A percentile compares a stretch with the other conserved stretches of the same genome.
Evolutionary conservation across 495 filamentous ascomycete genomes (phyloP).

Genomic region (Penicillium canescens): DNA sequence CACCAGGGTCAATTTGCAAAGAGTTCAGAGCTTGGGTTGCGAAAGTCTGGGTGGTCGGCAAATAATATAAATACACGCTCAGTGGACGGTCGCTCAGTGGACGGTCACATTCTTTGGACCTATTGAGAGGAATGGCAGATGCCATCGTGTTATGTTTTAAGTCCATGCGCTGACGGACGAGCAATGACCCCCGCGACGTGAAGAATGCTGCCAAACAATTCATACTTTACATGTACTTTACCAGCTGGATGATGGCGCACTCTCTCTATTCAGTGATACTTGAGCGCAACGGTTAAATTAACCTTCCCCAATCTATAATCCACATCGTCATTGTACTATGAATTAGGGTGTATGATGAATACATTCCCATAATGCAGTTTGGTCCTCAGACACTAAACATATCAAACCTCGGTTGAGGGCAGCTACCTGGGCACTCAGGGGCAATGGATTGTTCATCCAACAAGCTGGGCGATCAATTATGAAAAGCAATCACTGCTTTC

Average conservation of each 20-base stretch:
- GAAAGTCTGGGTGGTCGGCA: neutral
- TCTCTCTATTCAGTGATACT: too few species aligned
- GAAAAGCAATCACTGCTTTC: constrained; percentile 1
- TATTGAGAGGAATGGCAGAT: constrained; percentile 26
- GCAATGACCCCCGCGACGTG: constrained; percentile 20
- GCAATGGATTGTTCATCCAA: neutral
- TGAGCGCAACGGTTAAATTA: too few species aligned
- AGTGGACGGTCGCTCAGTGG: neutral
- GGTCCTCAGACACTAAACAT: too few species aligned
- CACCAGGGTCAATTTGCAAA: constrained; percentile 16
- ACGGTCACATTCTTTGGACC: constrained; percentile 14
- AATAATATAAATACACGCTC: constrained; percentile 21
- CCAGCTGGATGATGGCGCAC: neutral
- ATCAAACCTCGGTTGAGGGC: neutral
- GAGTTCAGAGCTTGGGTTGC: constrained; percentile 9
- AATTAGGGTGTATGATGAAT: too few species aligned
- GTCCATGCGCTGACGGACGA: neutral
- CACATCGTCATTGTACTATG: too few species aligned
- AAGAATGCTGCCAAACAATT: constrained; percentile 19
- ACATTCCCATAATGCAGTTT: too few species aligned
- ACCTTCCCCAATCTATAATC: too few species aligned
- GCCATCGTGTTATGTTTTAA: constrained; percentile 10
- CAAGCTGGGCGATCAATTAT: neutral
- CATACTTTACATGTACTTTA: neutral
- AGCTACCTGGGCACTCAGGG: neutral